Conservation (phyloP, 768 basidiomycete genomes). For the Russula emetica region DNA sequence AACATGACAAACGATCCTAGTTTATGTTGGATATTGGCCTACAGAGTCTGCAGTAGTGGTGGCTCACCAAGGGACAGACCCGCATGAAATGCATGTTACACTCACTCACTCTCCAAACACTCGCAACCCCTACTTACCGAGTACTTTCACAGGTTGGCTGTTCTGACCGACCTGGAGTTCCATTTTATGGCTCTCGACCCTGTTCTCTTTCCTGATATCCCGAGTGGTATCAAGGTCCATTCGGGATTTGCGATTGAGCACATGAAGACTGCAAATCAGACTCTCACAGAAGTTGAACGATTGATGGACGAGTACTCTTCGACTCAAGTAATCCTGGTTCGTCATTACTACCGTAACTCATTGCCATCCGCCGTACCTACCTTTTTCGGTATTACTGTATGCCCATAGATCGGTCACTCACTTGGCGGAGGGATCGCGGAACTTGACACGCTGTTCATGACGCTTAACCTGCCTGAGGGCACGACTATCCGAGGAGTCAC, state of each 20-base stretch:
- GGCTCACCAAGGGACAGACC: conserved; percentile 27
- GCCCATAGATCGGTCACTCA: conserved; percentile 17
- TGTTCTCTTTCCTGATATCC: conserved; percentile 18
- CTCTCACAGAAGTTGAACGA: conserved; percentile 25
- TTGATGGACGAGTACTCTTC: conserved; percentile 16
- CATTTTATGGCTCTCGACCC: conserved; percentile 1
- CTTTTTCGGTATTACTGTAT: background rate
- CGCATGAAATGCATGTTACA: conserved; percentile 13
- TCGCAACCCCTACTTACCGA: background rate
- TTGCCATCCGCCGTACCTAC: background rate
- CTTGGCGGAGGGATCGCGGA: conserved; percentile 27
- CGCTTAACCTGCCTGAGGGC: conserved; percentile 24
- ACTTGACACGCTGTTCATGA: conserved; percentile 25
- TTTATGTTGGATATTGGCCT: conserved; percentile 28
- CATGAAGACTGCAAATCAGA: conserved; percentile 19
- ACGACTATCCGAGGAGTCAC: conserved; percentile 25
- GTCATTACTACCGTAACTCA: background rate
- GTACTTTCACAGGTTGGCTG: conserved; percentile 11
- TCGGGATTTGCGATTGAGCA: conserved; percentile 21
- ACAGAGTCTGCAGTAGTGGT: conserved; percentile 24
- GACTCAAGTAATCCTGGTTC: conserved; percentile 20
- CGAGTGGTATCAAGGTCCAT: conserved; percentile 13
- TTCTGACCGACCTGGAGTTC: conserved; percentile 16
- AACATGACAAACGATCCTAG: conserved; percentile 6
- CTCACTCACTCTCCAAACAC: too few species aligned